Percentiles rank a stretch among this genome's conserved stretches.
Evolutionary conservation across 2,329 filamentous ascomycete species (phyloP).

Genomic region (Ceratocystis cubensis): DNA sequence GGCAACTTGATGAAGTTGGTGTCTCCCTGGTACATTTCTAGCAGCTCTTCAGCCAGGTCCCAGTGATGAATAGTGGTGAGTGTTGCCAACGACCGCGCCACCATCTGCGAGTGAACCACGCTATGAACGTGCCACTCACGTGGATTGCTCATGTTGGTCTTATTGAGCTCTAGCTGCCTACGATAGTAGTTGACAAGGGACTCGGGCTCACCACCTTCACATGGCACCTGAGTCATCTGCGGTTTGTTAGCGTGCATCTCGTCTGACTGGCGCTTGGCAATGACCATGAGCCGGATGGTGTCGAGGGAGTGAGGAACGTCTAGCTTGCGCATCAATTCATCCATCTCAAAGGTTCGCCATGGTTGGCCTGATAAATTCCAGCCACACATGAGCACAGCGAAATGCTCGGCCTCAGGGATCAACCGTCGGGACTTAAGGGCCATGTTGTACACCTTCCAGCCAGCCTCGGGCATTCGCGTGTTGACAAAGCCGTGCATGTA

Average conservation of each 20-base stretch:
- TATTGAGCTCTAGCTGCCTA: slow-evolving; percentile 20
- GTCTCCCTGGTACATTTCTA: slow-evolving; percentile 37
- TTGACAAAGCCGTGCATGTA: slow-evolving; percentile 39
- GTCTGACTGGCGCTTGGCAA: slow-evolving; percentile 20
- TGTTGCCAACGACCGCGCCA: slow-evolving; percentile 28
- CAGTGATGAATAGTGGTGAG: slow-evolving; percentile 33
- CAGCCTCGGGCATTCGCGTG: slow-evolving; percentile 38
- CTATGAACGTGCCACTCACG: slow-evolving; percentile 23
- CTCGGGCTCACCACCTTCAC: slow-evolving; percentile 25
- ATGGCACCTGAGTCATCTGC: slow-evolving; percentile 26
- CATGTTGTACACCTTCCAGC: slow-evolving; percentile 36
- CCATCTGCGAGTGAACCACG: slow-evolving; percentile 23
- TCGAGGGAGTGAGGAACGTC: slow-evolving; percentile 34
- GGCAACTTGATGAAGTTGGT: slow-evolving; percentile 32
- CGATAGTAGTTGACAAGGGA: slow-evolving; percentile 28
- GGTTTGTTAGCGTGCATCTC: slow-evolving; percentile 34
- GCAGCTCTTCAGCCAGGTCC: slow-evolving; percentile 44
- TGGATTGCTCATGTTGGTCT: slow-evolving; percentile 24
- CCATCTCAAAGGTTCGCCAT: slow-evolving; percentile 34
- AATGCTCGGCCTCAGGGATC: slow-evolving; percentile 37
- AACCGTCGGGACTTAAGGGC: slow-evolving; percentile 36
- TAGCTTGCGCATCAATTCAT: slow-evolving; percentile 34
- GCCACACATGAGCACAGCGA: slow-evolving; percentile 40
- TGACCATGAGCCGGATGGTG: slow-evolving; percentile 23
- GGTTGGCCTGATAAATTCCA: slow-evolving; percentile 26